A percentile compares a stretch with the other conserved stretches of the same genome.
Conservation (phyloP, 805 yeast genomes). For the Candida cerambycidarum region DNA sequence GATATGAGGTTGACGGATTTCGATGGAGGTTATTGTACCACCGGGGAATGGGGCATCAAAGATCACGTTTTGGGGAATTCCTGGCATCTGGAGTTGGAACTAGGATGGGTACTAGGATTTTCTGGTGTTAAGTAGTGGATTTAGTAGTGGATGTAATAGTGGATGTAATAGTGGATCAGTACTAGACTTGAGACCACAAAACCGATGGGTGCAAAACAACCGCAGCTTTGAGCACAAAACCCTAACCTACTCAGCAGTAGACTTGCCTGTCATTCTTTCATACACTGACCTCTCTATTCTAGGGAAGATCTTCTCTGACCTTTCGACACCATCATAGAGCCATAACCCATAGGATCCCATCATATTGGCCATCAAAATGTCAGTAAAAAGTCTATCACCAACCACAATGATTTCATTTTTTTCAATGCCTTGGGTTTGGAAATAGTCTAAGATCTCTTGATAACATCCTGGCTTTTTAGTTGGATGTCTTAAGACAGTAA, state of each 20-base stretch:
- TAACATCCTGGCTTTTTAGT: constrained; percentile 84
- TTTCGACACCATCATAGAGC: constrained; percentile 74
- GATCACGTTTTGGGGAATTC: constrained; percentile 7
- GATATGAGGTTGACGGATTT: neutral
- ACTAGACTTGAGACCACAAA: too few species aligned
- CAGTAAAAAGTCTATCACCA: constrained; percentile 92
- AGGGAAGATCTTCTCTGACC: constrained; percentile 51
- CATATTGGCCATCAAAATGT: constrained; percentile 87
- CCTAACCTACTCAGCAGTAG: neutral
- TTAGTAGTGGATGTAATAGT: too few species aligned
- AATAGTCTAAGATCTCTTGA: constrained; percentile 62
- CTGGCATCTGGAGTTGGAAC: neutral
- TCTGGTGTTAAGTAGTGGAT: too few species aligned
- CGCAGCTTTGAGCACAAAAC: too few species aligned
- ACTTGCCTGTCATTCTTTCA: constrained; percentile 12
- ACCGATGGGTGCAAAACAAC: too few species aligned
- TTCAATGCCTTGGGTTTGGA: constrained; percentile 45
- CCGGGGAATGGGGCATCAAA: constrained; percentile 3
- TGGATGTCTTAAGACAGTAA: constrained; percentile 65
- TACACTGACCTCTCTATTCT: constrained; percentile 49
- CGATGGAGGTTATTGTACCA: constrained; percentile 1
- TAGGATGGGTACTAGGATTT: too few species aligned
- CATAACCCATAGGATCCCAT: constrained; percentile 88
- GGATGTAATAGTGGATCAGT: too few species aligned
- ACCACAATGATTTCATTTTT: constrained; percentile 70